Evolutionary conservation across 2,329 filamentous ascomycete species (phyloP), one percentile per base, ranked within the genome.

Genomic region (Ramularia collo-cygni): DNA sequence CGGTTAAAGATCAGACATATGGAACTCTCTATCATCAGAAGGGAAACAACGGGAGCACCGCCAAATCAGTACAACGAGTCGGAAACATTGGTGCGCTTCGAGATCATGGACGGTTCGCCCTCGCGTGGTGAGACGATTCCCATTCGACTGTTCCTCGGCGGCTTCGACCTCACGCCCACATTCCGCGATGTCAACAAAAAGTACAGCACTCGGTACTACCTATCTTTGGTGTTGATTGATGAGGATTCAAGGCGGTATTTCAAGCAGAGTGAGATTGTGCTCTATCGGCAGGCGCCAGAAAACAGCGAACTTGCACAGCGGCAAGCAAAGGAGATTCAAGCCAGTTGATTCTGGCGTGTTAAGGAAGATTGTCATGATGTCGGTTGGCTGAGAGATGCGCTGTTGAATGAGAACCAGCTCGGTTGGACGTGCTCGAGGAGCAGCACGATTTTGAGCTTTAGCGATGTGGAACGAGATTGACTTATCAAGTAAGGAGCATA

Each of bases 171-270:
- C 48, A 98, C 92, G 4, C 92, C 92, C 12, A 98, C 92, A 9
- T 98, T 98, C 77, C 85, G 92, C 47, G 92, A 98, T 64, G 93
- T 98, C 54, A 98, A 98, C 77, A 98, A 98, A 75, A 98, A 98
- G 69, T 98, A 95, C 66, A 96, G 90, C 17, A 96, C 90, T 27
- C 77, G 92, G 58, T 98, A 98, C 69, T 98, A 98, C 68, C 77
- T 98, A 48, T 95, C 89, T 62, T 70, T 98, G 47, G 92, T 98
- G 15, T 43, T 57, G 34, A 63, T 63, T 40, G 58, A 60, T 49
- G 57, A 60, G 89, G 92, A 98, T 64, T 92, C 92, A 35, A 81
- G 92, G 56, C 80, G 92, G 56, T 98, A 98, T 69, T 98, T 98
- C 70, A 98, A 98, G 67, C 92, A 98, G 66, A 95, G 88, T 37